A percentile compares a stretch with the other conserved stretches of the same genome.
Evolutionary conservation across 2,329 filamentous ascomycete species (phyloP).

Genomic region (Botrytis cinerea): DNA sequence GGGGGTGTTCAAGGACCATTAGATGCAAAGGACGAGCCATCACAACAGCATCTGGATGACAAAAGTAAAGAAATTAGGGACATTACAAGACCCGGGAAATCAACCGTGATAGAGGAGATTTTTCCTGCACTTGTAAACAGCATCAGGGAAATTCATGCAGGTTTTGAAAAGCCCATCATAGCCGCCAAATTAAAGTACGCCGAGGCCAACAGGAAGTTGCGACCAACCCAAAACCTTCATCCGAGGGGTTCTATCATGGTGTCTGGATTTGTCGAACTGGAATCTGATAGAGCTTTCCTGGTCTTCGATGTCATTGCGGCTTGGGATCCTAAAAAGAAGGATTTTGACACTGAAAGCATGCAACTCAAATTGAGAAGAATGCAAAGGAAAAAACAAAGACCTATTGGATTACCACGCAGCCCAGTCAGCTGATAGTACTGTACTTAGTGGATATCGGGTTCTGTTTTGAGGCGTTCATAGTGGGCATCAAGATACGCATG

Average conservation of each 20-base stretch:
- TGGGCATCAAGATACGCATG: not conserved
- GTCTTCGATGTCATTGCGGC: conserved; percentile 54
- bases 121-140: not conserved
- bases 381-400: conserved; percentile 46
- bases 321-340: conserved; percentile 57
- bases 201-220: conserved; percentile 48
- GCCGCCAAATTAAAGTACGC: conserved; percentile 38
- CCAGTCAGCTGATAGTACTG: not conserved
- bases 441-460: not conserved
- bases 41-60: conserved; percentile 26
- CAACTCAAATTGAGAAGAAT: conserved; percentile 48
- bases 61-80: conserved; percentile 26
- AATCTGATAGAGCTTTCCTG: conserved; percentile 49
- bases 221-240: conserved; percentile 46
- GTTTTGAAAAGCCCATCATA: conserved; percentile 35
- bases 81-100: conserved; percentile 15
- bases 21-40: conserved; percentile 31
- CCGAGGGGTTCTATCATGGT: conserved; percentile 55
- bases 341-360: conserved; percentile 41
- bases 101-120: conserved; percentile 1
- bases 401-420: conserved; percentile 25
- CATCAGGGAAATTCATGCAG: conserved; percentile 27
- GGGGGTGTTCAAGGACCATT: conserved; percentile 19
- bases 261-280: conserved; percentile 56
- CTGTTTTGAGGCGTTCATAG: conserved; percentile 1